phyloP scores from a whole-genome alignment of 2,329 filamentous ascomycete species.

The Didymellaceae sp. region DNA sequence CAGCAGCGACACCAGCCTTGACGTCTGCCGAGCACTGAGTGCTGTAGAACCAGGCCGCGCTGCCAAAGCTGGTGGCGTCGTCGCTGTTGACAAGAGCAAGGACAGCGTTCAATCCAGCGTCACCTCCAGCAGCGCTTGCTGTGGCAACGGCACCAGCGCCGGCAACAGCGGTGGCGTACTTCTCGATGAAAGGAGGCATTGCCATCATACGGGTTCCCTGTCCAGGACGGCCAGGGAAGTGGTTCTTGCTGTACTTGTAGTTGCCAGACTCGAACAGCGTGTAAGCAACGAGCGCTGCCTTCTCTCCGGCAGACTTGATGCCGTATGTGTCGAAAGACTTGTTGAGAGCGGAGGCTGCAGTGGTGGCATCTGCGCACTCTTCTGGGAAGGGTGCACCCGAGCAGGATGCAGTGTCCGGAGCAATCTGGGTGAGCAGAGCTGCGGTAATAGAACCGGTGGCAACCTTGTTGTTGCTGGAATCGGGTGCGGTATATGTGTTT shows the following conservation, averaged over 20 bases:
- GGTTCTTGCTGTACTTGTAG: constrained; percentile 75
- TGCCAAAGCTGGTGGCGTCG: constrained; percentile 61
- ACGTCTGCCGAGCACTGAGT: constrained; percentile 60
- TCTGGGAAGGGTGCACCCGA: constrained; percentile 51
- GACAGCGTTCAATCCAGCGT: constrained; percentile 49
- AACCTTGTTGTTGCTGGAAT: constrained; percentile 6
- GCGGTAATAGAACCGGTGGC: constrained; percentile 28
- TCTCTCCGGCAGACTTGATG: constrained; percentile 62
- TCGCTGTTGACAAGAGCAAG: constrained; percentile 58
- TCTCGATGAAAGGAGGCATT: constrained; percentile 59
- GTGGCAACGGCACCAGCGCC: constrained; percentile 42
- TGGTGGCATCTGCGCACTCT: constrained; percentile 66
- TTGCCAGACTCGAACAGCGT: constrained; percentile 74
- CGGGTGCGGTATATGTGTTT: constrained; percentile 4
- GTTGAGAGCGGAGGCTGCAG: constrained; percentile 65
- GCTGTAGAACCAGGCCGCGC: constrained; percentile 66
- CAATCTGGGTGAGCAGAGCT: constrained; percentile 57
- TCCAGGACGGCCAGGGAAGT: constrained; percentile 65
- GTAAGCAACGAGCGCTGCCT: constrained; percentile 73
- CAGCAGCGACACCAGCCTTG: constrained; percentile 53
- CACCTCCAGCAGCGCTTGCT: constrained; percentile 42
- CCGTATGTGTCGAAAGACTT: constrained; percentile 64
- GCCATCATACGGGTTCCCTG: constrained; percentile 78
- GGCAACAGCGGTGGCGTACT: constrained; percentile 61
- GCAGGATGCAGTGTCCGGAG: constrained; percentile 65